Evolutionary conservation across 108 stramenopile genomes (phyloP).

Genomic region (Mayamaea pseudoterrestris): DNA sequence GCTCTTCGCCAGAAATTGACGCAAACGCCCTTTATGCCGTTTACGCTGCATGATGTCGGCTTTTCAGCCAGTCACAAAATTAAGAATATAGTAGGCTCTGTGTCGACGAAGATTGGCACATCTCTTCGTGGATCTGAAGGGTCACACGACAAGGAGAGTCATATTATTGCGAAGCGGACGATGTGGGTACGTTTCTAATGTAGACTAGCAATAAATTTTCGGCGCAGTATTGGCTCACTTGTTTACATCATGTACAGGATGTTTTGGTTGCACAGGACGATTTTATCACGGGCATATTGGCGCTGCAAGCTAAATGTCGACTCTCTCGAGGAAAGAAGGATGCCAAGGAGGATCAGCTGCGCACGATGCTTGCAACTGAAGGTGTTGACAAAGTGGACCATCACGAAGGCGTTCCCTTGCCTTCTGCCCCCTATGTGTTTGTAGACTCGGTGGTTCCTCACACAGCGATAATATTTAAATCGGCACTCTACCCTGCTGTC

Average conservation of each 20-base stretch:
- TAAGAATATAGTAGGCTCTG: conserved; percentile 33
- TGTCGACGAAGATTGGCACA: conserved; percentile 38
- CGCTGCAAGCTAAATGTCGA: conserved; percentile 54
- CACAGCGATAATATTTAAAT: conserved; percentile 81
- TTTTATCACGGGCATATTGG: conserved; percentile 76
- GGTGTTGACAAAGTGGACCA: conserved; percentile 37
- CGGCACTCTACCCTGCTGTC: conserved; percentile 93
- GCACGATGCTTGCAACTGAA: conserved; percentile 46
- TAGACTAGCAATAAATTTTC: too few relatives aligned
- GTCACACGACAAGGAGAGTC: neutral
- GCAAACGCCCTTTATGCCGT: conserved; percentile 8
- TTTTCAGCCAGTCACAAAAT: conserved; percentile 8
- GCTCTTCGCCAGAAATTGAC: conserved; percentile 48
- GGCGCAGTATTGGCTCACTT: too few relatives aligned
- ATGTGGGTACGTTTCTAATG: too few relatives aligned
- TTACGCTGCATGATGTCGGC: neutral
- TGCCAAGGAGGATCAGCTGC: conserved; percentile 75
- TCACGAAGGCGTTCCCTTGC: conserved; percentile 72
- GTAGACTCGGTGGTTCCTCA: conserved; percentile 56
- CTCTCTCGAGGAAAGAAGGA: conserved; percentile 69
- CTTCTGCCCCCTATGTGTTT: conserved; percentile 79
- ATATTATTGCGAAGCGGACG: conserved; percentile 7
- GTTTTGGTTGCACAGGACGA: conserved; percentile 64
- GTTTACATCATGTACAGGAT: too few relatives aligned
- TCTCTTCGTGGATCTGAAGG: conserved; percentile 9